A percentile compares a stretch with the other conserved stretches of the same genome.
Conservation (phyloP, 352 stramenopile species). For the Phytophthora quininea region DNA sequence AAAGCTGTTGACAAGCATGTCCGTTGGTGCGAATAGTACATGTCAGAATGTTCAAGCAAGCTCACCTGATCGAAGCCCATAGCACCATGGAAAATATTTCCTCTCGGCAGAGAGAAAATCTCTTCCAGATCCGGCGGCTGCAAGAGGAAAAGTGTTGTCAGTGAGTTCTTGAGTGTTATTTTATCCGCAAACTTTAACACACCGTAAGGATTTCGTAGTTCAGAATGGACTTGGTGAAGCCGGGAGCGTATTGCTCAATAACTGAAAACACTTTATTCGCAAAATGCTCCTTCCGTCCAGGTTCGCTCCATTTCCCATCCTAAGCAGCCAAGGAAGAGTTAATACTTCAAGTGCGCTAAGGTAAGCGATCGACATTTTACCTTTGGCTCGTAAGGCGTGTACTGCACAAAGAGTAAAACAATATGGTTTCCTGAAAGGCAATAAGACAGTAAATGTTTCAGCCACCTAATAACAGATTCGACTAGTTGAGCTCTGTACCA, state of each 20-base stretch:
- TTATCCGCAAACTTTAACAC: background rate
- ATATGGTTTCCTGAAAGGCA: conserved; percentile 79
- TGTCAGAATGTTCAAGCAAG: background rate
- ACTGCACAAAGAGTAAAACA: conserved; percentile 92
- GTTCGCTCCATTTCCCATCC: conserved; percentile 78
- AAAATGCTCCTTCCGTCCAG: conserved; percentile 81
- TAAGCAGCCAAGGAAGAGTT: conserved; percentile 12
- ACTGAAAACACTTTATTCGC: conserved; percentile 86
- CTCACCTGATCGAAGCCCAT: conserved; percentile 88
- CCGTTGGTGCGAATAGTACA: too few species aligned
- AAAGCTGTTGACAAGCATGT: conserved; percentile 50
- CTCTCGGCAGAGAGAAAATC: conserved; percentile 85
- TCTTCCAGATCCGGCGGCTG: conserved; percentile 87
- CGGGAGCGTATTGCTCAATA: conserved; percentile 87
- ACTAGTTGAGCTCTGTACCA: conserved; percentile 32
- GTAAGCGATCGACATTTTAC: conserved; percentile 19
- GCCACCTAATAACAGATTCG: background rate
- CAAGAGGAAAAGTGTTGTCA: background rate
- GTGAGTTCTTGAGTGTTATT: background rate
- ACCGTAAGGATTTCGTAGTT: conserved; percentile 89
- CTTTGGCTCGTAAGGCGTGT: conserved; percentile 88
- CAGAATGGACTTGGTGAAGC: conserved; percentile 85
- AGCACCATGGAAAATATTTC: conserved; percentile 92
- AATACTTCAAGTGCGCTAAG: too few species aligned
- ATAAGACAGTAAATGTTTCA: background rate